phyloP scores from a whole-genome alignment of 2,329 filamentous ascomycete genomes.

The Shiraia bambusicola region DNA sequence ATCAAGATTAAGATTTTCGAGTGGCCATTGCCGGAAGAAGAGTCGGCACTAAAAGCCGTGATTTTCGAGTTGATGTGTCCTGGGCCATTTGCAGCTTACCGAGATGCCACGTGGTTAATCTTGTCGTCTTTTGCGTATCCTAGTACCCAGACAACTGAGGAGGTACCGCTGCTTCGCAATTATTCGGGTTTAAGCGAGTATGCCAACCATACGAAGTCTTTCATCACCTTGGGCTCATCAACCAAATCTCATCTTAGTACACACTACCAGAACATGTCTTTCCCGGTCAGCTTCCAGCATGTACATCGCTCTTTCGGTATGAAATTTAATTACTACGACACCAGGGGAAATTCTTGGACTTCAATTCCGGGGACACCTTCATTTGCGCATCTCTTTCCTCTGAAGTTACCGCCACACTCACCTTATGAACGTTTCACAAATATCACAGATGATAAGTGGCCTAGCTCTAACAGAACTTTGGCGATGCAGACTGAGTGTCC shows the following conservation, averaged over 20 bases:
- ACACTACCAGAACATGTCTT: constrained; percentile 49
- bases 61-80: constrained; percentile 58
- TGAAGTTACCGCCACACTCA: constrained; percentile 43
- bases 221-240: constrained; percentile 48
- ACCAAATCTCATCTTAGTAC: constrained; percentile 52
- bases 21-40: constrained; percentile 49
- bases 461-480: constrained; percentile 58
- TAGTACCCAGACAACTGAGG: constrained; percentile 1
- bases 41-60: constrained; percentile 44
- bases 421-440: constrained; percentile 43
- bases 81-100: constrained; percentile 50
- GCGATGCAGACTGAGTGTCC: constrained; percentile 56
- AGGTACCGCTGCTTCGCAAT: constrained; percentile 25
- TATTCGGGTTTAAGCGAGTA: constrained; percentile 40
- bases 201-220: constrained; percentile 4
- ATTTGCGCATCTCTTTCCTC: constrained; percentile 50
- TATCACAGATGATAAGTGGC: constrained; percentile 30
- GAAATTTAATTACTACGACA: constrained; percentile 53
- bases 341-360: constrained; percentile 43
- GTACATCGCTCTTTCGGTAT: constrained; percentile 53
- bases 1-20: constrained; percentile 54
- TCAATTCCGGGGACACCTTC: constrained; percentile 35
- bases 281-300: constrained; percentile 46
- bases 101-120: constrained; percentile 56
- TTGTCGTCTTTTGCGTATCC: constrained; percentile 40